A percentile compares a stretch with the other conserved stretches of the same genome.
phyloP scores from a whole-genome alignment of 345 rosid species.

The Carallia brachiata region DNA sequence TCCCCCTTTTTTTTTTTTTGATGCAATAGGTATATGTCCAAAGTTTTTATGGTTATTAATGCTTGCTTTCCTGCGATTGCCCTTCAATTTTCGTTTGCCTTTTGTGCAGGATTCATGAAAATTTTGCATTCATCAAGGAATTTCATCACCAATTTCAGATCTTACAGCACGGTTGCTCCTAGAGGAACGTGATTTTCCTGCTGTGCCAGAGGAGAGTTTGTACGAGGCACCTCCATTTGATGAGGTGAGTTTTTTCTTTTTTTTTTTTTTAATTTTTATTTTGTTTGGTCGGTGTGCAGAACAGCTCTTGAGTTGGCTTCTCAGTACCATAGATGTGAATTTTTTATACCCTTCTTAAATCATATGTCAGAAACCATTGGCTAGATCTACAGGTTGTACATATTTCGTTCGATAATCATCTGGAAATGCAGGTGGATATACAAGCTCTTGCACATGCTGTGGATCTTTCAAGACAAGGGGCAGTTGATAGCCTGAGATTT shows the following conservation, averaged over 20 bases:
- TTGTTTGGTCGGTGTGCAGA: background rate
- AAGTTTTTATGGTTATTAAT: slow-evolving; percentile 1
- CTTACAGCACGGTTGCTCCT: slow-evolving; percentile 83
- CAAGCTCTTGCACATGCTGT: slow-evolving; percentile 99
- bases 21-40: background rate
- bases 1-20: slow-evolving; percentile 1
- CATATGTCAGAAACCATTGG: background rate
- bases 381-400: background rate
- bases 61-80: background rate
- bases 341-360: background rate
- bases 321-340: slow-evolving; percentile 12
- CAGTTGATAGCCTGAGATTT: slow-evolving; percentile 90
- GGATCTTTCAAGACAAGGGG: slow-evolving; percentile 92
- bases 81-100: slow-evolving; percentile 11
- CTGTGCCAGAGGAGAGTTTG: slow-evolving; percentile 61
- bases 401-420: background rate
- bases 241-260: slow-evolving; percentile 51
- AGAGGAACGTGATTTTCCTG: slow-evolving; percentile 86
- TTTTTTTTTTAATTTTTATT: background rate
- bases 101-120: slow-evolving; percentile 77
- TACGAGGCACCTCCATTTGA: slow-evolving; percentile 87
- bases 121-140: slow-evolving; percentile 79
- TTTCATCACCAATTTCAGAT: slow-evolving; percentile 76
- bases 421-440: slow-evolving; percentile 64
- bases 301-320: background rate